Base-by-base conservation (phyloP, 768 basidiomycete genomes). In the Boletus pseudo-olivaceus region DNA sequence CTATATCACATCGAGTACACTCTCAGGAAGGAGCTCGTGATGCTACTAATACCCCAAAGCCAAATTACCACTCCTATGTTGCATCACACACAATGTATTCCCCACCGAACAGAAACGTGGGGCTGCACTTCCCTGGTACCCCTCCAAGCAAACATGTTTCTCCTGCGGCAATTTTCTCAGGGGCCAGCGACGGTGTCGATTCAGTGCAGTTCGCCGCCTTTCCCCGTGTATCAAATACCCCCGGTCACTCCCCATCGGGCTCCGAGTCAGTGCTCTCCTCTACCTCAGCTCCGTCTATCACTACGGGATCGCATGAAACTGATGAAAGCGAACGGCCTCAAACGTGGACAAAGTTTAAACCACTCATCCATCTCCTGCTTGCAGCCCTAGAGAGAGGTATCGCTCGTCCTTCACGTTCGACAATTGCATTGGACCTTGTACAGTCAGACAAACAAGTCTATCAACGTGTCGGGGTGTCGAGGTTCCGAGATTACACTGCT, bases 401-500 rank as follows among this genome's bases (percentile, higher is more conserved):
- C 27, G 0, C 37, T 27, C 70, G 61, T 17, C 72, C 78, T 12
- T 64, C 70, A 5, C 76, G 79, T n/a, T 75, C 77, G 15, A 54
- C 8, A 1, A 54, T 83, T 19, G 76, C 74, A 5, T 0, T 60
- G 14, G 68, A 71, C 14, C 63, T 83, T 2, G 7, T 59, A n/a
- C 46, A 62, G 29, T 30, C 17, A 20, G 71, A 75, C 42, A 64
- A 64, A 17, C 42, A 57, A 26, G 40, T 59, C 29, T 72, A 72
- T 50, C 39, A 40, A 41, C 66, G 59, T 14, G 66, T 44, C 0
- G 72, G 72, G 5, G 69, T 61, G 51, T 52, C 39, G 0, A 63
- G 11, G 34, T 72, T 72, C 51, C 56, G 53, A 41, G 55, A 68
- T 10, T 74, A 72, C 37, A 46, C 51, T 20, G 56, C 57, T 7